These are phyloP conservation scores for Zygoascus sp. DNA, from an alignment of 1,139 yeast genomes.

Conservation along the genomic window DNA sequence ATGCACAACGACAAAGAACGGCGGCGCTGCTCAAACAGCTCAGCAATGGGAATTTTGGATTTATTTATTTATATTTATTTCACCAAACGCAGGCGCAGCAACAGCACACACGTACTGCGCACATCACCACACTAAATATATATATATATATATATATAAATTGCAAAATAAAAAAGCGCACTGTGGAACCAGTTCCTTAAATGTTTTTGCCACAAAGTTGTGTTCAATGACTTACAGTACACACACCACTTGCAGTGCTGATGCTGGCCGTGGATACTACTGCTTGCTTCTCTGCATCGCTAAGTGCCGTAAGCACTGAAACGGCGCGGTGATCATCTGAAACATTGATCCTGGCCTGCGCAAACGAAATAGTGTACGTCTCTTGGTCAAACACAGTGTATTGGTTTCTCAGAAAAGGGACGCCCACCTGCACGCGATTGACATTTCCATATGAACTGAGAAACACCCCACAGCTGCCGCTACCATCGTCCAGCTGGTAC, in stretches of 20 bases:
- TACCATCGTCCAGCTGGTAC: slow-evolving; percentile 14
- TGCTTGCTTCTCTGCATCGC: neutral
- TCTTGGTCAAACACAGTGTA: slow-evolving; percentile 57
- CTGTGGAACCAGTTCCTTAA: no score
- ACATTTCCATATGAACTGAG: slow-evolving; percentile 13
- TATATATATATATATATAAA: no score
- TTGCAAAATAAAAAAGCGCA: no score
- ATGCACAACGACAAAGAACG: no score
- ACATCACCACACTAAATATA: neutral
- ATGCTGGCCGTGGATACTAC: slow-evolving; percentile 1
- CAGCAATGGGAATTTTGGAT: no score
- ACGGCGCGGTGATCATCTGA: neutral
- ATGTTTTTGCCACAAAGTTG: no score
- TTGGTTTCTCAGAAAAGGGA: slow-evolving; percentile 49
- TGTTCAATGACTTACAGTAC: no score
- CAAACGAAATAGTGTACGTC: slow-evolving; percentile 51
- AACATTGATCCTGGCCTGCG: slow-evolving; percentile 42
- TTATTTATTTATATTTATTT: neutral
- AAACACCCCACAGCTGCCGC: slow-evolving; percentile 16
- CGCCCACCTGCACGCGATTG: slow-evolving; percentile 42
- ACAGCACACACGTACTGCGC: neutral
- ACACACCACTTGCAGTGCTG: neutral
- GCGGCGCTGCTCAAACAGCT: no score
- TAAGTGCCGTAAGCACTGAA: neutral
- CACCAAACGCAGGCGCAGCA: neutral